Percentiles rank a stretch among this genome's conserved stretches.
Evolutionary conservation across 2,329 filamentous ascomycete genomes (phyloP).

Genomic region (Phialophora chinensis): DNA sequence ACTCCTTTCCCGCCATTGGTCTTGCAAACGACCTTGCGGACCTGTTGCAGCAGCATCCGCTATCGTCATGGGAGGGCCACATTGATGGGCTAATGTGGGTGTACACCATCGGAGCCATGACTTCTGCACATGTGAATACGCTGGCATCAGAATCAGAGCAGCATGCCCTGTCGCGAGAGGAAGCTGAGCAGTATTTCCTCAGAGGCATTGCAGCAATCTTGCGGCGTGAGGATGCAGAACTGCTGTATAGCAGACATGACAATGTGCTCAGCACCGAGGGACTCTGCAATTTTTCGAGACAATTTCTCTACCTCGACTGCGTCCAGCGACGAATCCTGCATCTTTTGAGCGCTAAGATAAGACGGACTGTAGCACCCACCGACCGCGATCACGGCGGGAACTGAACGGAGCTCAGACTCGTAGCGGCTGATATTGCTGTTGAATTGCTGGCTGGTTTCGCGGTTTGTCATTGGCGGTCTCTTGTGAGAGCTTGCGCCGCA

Average conservation of each 20-base stretch:
- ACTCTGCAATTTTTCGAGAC: constrained; percentile 6
- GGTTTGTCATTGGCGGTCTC: too few species aligned
- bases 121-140: background rate
- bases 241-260: constrained; percentile 9
- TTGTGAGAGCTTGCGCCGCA: too few species aligned
- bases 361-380: background rate
- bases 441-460: too few species aligned
- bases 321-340: constrained; percentile 2
- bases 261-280: constrained; percentile 4
- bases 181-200: background rate
- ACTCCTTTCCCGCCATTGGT: background rate
- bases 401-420: background rate
- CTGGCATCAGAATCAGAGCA: background rate
- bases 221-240: constrained; percentile 1
- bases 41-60: background rate
- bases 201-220: background rate
- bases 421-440: too few species aligned
- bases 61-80: constrained; percentile 2
- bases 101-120: constrained; percentile 4
- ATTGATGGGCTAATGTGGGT: constrained; percentile 4
- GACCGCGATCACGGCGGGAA: background rate
- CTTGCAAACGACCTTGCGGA: constrained; percentile 2
- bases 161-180: background rate
- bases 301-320: constrained; percentile 7
- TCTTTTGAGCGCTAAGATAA: background rate